A percentile compares a stretch with the other conserved stretches of the same genome.
These are phyloP conservation scores for Camellia granthamiana DNA, from an alignment of 148 eudicot genomes.

Conservation along the genomic window DNA sequence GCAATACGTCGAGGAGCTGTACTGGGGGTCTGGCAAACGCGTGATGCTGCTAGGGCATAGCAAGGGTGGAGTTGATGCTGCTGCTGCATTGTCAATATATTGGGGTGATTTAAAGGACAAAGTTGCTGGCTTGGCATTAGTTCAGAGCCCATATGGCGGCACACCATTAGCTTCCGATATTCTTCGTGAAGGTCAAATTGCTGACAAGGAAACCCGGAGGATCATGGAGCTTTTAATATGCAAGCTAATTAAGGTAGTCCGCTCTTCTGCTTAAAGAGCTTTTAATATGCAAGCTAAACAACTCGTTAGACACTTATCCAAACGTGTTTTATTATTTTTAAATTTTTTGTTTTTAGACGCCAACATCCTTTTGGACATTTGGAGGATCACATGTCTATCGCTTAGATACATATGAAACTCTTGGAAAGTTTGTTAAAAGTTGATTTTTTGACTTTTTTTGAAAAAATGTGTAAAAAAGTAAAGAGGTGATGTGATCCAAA, in stretches of 20 bases:
- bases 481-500: too few species aligned
- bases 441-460: too few species aligned
- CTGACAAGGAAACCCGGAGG: constrained; percentile 73
- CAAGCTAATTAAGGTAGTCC: constrained; percentile 69
- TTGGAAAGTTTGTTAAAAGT: too few species aligned
- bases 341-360: too few species aligned
- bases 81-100: constrained; percentile 82
- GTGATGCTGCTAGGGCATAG: constrained; percentile 97
- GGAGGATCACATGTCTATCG: too few species aligned
- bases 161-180: constrained; percentile 85
- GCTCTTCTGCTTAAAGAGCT: not conserved
- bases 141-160: constrained; percentile 95
- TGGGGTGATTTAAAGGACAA: constrained; percentile 64
- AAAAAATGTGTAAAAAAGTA: too few species aligned
- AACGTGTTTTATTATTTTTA: too few species aligned
- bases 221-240: constrained; percentile 74
- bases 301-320: too few species aligned
- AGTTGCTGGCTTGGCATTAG: constrained; percentile 85
- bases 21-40: constrained; percentile 89
- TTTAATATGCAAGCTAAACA: too few species aligned
- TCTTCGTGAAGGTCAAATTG: constrained; percentile 84
- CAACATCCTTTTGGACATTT: too few species aligned
- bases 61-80: constrained; percentile 97
- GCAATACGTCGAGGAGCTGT: constrained; percentile 83
- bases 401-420: too few species aligned